Evolutionary conservation across 192 early-diverging fungal genomes (phyloP).

Genomic region (Backusella tarrabulga): DNA sequence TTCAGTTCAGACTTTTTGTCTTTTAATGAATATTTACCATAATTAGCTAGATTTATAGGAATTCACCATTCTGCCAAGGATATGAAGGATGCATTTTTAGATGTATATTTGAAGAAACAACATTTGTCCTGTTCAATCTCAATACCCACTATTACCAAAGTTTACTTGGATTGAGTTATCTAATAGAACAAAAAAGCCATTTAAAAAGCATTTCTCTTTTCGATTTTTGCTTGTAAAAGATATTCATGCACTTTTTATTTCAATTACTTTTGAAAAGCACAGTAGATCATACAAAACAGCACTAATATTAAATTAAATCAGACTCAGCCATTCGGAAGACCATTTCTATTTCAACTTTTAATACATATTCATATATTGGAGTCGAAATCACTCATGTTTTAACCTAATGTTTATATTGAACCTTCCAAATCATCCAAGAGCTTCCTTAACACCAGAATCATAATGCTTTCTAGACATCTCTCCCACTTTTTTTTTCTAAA

Average conservation of each 20-base stretch:
- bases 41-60: neutral
- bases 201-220: too few species aligned
- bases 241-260: neutral
- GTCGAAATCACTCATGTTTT: too few species aligned
- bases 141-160: neutral
- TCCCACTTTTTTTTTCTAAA: neutral
- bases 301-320: neutral
- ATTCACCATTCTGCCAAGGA: neutral
- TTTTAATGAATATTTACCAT: neutral
- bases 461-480: neutral
- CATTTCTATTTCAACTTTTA: neutral
- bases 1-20: neutral
- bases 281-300: neutral
- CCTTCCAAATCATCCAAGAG: neutral
- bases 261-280: too few species aligned
- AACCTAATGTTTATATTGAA: neutral
- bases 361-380: neutral
- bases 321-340: neutral
- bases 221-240: neutral
- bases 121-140: neutral
- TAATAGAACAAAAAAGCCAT: neutral
- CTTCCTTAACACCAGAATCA: neutral
- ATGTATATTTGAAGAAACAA: neutral
- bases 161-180: neutral
- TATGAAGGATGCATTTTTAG: too few species aligned